Evolutionary conservation across 1,139 yeast species (phyloP), one percentile per base, ranked within the genome.

Genomic region (Pneumocystis wakefieldiae): DNA sequence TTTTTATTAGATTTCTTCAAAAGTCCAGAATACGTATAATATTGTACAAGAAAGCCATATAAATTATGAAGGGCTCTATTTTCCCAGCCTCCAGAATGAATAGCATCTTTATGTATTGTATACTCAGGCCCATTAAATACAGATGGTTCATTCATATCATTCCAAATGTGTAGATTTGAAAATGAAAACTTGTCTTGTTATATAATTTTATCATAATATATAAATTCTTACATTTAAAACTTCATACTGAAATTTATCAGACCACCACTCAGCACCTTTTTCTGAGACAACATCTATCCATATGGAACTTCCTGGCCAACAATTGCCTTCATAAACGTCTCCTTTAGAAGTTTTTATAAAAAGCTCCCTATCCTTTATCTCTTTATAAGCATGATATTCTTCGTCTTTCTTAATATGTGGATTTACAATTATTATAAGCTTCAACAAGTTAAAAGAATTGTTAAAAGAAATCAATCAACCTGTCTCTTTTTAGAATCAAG

Each of bases 91-190:
- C 89, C 95, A 71, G 76, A 80, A 69, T 91, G 97, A 36, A 91
- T 69, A 59, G 81, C 76, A 73, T 90, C 95, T 70, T 86, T 86
- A 59, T 94, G 95, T 58, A 92, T 83, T 0, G 95, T 77, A 0
- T 96, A 89, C 73, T 92, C 99, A 1, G 97, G 96, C 0, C 97
- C 98, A 69, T 85, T 83, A 73, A 92, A 94, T 2, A 92, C 86
- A 0, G 97, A 88, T 0, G 97, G 97, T 74, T 92, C 99, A 74
- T 87, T 89, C 99, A 92, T 92, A 73, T 94, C 98, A 73, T 92
- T 94, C 99, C 99, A 92, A 38, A 94, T 76, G 70, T 86, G 86
- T 63, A 90, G 73, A 70, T 92, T 92, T 6, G 71, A 69, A 35
- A 83, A 77, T 42, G 79, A 76, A 0, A 85, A 83, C 67, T 84